Conservation (phyloP, 768 basidiomycete species). For the Suillus decipiens region DNA sequence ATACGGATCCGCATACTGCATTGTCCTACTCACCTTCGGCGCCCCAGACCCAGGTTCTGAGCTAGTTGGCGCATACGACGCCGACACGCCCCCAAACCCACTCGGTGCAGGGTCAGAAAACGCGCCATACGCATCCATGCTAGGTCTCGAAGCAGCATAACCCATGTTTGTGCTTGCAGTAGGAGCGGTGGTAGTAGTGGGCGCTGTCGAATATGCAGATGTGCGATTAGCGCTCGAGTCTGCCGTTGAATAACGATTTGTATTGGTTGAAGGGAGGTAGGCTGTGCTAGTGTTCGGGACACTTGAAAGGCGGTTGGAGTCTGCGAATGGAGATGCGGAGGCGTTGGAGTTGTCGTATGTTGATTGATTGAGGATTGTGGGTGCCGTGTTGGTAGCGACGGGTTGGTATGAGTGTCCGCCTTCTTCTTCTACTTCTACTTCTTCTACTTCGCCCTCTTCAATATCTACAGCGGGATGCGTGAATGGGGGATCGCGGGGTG, state of each 20-base stretch:
- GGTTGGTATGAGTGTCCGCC: conserved; percentile 43
- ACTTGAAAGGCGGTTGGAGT: conserved; percentile 43
- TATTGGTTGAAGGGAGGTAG: conserved; percentile 15
- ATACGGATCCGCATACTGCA: conserved; percentile 93
- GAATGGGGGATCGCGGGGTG: conserved; percentile 77
- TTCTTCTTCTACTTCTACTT: conserved; percentile 56
- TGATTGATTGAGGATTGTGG: conserved; percentile 26
- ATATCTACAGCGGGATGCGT: conserved; percentile 56
- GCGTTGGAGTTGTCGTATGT: conserved; percentile 26
- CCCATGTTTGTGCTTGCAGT: conserved; percentile 5
- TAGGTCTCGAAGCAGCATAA: conserved; percentile 48
- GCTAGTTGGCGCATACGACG: conserved; percentile 36
- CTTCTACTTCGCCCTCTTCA: conserved; percentile 48
- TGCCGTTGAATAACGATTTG: conserved; percentile 25
- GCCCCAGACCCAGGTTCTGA: conserved; percentile 32
- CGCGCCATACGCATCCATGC: conserved; percentile 88
- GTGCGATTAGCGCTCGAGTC: conserved; percentile 19
- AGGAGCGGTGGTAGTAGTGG: conserved; percentile 32
- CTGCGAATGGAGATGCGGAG: conserved; percentile 48
- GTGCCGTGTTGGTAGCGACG: conserved; percentile 32
- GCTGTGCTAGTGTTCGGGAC: conserved; percentile 16
- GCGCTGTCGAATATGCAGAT: conserved; percentile 26
- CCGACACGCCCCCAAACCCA: conserved; percentile 57
- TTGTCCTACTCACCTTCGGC: conserved; percentile 77
- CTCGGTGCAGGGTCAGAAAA: conserved; percentile 86